Percentiles rank a stretch among this genome's conserved stretches.
These are phyloP conservation scores for Usnea hakonensis DNA, from an alignment of 495 filamentous ascomycete species.

Conservation along the genomic window DNA sequence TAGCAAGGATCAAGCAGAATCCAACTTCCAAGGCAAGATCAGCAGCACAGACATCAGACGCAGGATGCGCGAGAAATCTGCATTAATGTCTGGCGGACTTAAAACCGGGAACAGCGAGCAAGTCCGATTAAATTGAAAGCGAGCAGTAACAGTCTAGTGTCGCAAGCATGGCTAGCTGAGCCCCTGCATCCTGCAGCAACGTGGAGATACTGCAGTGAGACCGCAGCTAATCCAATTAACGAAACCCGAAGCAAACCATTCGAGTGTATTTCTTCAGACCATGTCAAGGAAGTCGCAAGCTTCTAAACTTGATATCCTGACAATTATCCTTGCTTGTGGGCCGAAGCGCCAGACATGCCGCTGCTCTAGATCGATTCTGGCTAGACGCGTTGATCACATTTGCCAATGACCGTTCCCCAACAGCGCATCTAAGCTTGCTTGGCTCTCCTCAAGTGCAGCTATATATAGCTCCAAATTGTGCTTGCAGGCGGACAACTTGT, in stretches of 20 bases:
- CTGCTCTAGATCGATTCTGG: slow-evolving; percentile 9
- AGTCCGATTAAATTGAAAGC: not conserved
- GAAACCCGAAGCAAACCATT: not conserved
- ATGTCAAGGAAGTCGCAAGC: slow-evolving; percentile 4
- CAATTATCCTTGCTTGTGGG: not conserved
- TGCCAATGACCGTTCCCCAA: slow-evolving; percentile 9
- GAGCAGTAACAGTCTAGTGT: slow-evolving; percentile 3
- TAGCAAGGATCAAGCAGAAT: slow-evolving; percentile 33
- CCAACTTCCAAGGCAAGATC: slow-evolving; percentile 69
- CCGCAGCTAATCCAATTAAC: slow-evolving; percentile 10
- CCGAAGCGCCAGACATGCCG: slow-evolving; percentile 9
- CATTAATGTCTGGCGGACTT: not conserved
- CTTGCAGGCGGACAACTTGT: not conserved
- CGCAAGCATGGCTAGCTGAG: slow-evolving; percentile 5
- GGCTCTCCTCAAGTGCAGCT: slow-evolving; percentile 5
- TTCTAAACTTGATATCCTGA: not conserved
- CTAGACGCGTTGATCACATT: slow-evolving; percentile 1
- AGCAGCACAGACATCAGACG: slow-evolving; percentile 74
- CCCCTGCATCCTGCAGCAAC: slow-evolving; percentile 21
- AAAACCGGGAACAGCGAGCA: not conserved
- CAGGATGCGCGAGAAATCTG: slow-evolving; percentile 30
- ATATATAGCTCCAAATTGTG: slow-evolving; percentile 11
- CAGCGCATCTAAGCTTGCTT: slow-evolving; percentile 8
- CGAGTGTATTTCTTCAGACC: not conserved
- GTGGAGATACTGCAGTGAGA: slow-evolving; percentile 19